These are phyloP conservation scores for Vickermania ingenoplastis DNA, from an alignment of 208 protist species.

Conservation along the genomic window DNA sequence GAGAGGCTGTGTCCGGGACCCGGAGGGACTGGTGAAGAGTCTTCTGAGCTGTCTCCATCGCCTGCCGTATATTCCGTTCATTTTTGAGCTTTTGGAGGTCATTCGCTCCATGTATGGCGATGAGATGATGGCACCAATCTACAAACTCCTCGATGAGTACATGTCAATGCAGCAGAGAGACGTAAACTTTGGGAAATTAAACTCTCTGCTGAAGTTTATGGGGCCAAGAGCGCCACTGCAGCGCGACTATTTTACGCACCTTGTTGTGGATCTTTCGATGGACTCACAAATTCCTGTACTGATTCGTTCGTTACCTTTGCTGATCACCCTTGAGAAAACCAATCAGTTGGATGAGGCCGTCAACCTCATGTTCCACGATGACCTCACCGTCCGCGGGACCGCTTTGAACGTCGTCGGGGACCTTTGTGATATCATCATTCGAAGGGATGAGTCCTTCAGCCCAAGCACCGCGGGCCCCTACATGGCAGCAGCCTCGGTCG, in stretches of 20 bases:
- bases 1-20: neutral
- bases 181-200: conserved; percentile 65
- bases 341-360: conserved; percentile 58
- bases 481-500: neutral
- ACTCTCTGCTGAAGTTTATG: conserved; percentile 58
- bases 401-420: conserved; percentile 51
- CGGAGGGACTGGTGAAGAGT: conserved; percentile 20
- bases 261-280: conserved; percentile 37
- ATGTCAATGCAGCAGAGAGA: conserved; percentile 36
- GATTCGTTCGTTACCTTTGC: conserved; percentile 54
- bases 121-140: conserved; percentile 26
- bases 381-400: conserved; percentile 37
- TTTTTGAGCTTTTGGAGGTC: conserved; percentile 49
- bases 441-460: conserved; percentile 5
- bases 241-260: conserved; percentile 22
- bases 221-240: conserved; percentile 21
- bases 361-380: conserved; percentile 72
- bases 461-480: neutral
- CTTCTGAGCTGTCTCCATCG: conserved; percentile 34
- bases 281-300: conserved; percentile 27
- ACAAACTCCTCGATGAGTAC: conserved; percentile 44
- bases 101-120: conserved; percentile 51
- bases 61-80: conserved; percentile 28
- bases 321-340: conserved; percentile 58
- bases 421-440: conserved; percentile 59